phyloP scores from a whole-genome alignment of 176 grass and related monocot species.

The Lolium rigidum region DNA sequence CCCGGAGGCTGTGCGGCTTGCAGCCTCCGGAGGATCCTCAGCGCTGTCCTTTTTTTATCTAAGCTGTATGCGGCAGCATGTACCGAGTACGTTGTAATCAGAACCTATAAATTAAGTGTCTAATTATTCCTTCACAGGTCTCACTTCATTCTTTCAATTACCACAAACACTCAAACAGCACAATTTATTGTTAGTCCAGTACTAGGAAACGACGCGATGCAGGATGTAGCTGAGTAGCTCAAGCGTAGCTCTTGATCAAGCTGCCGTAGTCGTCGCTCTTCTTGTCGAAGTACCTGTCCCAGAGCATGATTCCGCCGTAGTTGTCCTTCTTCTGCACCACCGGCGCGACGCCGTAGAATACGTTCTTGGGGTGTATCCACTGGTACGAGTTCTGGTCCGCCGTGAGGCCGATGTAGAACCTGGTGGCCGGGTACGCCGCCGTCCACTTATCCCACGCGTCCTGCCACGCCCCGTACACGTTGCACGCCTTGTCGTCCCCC shows the following conservation, averaged over 20 bases:
- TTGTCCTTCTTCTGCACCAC: background rate
- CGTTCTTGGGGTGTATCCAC: background rate
- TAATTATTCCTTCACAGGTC: background rate
- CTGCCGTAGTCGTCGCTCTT: background rate
- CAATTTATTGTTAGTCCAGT: no score
- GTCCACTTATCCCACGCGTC: slow-evolving; percentile 15
- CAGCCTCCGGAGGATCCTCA: no score
- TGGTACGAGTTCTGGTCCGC: background rate
- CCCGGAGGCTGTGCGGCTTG: no score
- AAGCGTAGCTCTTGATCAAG: slow-evolving; percentile 21
- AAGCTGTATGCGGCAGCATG: no score
- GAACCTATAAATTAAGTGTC: background rate
- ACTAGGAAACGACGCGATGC: no score
- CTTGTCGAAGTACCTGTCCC: slow-evolving; percentile 25
- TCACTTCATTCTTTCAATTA: background rate
- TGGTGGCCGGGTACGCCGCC: background rate
- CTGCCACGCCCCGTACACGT: background rate
- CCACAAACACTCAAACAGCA: background rate
- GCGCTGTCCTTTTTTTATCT: no score
- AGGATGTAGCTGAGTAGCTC: background rate
- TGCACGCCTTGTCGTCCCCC: background rate
- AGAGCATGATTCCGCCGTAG: slow-evolving; percentile 36
- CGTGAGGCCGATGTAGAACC: slow-evolving; percentile 14
- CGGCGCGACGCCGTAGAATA: slow-evolving; percentile 2
- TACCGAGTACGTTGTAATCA: no score